phyloP scores from a whole-genome alignment of 257 asterid species.

The Salvia hispanica region DNA sequence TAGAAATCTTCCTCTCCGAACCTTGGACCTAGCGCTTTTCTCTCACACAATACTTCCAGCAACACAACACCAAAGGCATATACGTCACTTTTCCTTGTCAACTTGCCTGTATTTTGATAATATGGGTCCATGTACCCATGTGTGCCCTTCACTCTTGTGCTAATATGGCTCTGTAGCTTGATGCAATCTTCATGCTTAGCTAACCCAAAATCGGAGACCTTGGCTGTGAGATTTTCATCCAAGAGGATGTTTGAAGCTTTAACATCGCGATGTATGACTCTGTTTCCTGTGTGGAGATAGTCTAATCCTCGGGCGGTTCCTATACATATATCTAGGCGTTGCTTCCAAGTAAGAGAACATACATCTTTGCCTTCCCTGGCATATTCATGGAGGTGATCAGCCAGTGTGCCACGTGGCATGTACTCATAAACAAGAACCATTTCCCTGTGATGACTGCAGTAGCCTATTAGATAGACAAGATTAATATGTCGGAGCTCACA shows the following conservation, averaged over 20 bases:
- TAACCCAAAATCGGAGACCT: slow-evolving; percentile 67
- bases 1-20: slow-evolving; percentile 32
- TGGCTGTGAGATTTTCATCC: slow-evolving; percentile 48
- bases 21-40: slow-evolving; percentile 33
- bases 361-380: slow-evolving; percentile 10
- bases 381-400: slow-evolving; percentile 52
- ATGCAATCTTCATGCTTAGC: slow-evolving; percentile 44
- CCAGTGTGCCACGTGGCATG: not conserved
- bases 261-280: slow-evolving; percentile 59
- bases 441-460: too few relatives aligned
- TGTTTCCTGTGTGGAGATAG: slow-evolving; percentile 49
- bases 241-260: slow-evolving; percentile 59
- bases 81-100: slow-evolving; percentile 55
- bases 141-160: slow-evolving; percentile 60
- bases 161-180: slow-evolving; percentile 40
- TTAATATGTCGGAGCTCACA: too few relatives aligned
- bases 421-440: too few relatives aligned
- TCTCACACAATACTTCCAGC: slow-evolving; percentile 52
- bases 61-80: slow-evolving; percentile 65
- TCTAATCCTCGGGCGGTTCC: slow-evolving; percentile 58
- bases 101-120: slow-evolving; percentile 41
- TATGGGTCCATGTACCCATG: slow-evolving; percentile 57
- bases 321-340: slow-evolving; percentile 50
- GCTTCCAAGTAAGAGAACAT: slow-evolving; percentile 45
- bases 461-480: too few relatives aligned